phyloP scores from a whole-genome alignment of 768 basidiomycete genomes.

The Erythrobasidium yunnanense region DNA sequence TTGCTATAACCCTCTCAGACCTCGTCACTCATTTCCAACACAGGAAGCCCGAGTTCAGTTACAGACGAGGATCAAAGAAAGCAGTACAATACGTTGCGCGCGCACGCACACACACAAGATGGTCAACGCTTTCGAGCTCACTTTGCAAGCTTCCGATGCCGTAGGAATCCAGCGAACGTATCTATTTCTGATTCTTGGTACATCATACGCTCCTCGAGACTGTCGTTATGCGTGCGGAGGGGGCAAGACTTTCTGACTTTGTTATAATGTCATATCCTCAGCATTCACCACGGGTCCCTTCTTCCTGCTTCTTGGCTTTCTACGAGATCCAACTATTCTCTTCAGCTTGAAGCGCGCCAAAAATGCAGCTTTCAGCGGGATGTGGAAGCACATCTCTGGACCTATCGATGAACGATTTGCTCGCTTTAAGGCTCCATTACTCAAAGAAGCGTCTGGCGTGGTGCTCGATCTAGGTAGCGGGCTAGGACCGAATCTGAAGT shows the following conservation, averaged over 20 bases:
- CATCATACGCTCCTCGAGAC: too few relatives aligned
- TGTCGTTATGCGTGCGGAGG: too few relatives aligned
- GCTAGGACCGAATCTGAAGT: conserved; percentile 10
- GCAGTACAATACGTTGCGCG: too few relatives aligned
- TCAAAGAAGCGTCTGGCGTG: conserved; percentile 15
- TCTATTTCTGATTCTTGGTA: not conserved
- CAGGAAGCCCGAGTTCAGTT: too few relatives aligned
- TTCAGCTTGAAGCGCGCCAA: conserved; percentile 9
- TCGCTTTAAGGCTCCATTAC: conserved; percentile 12
- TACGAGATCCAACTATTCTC: conserved; percentile 11
- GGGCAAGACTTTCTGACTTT: not conserved
- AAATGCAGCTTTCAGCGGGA: not conserved
- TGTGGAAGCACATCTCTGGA: conserved; percentile 6
- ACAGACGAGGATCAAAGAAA: too few relatives aligned
- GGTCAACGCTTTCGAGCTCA: not conserved
- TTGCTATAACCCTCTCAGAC: too few relatives aligned
- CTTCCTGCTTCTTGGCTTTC: not conserved
- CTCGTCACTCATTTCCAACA: too few relatives aligned
- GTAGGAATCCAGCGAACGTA: not conserved
- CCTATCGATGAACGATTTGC: conserved; percentile 22
- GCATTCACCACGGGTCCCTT: not conserved
- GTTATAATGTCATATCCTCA: not conserved
- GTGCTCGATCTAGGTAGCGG: conserved; percentile 22
- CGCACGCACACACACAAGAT: too few relatives aligned
- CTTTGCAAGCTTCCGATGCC: not conserved